Base-by-base conservation (phyloP, 768 basidiomycete species). In the Leccinum rimulosum region DNA sequence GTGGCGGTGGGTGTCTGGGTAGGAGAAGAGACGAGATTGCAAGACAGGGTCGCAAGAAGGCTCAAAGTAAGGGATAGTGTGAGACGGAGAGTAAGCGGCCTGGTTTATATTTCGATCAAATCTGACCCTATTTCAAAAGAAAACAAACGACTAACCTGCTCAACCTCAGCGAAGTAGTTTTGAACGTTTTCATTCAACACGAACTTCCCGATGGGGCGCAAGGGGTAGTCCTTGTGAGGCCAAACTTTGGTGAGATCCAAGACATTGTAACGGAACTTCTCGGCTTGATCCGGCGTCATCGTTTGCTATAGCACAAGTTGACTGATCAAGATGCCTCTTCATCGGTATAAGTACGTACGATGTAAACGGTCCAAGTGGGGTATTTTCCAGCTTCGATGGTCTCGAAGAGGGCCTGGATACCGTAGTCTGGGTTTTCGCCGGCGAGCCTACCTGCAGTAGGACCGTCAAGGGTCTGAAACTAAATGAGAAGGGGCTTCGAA, bases 91-190 rank as follows among this genome's bases (percentile, higher is more conserved):
- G 81, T 93, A 95, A 3, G 94, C 94, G 59, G 76, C 79, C 82
- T 88, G 59, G 27, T 30, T 52, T 12, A 14, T 19, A 31, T 28
- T 51, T 38, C 14, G 8, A 33, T 64, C 22, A 64, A 22, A 60
- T 66, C 31, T 30, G 57, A 54, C n/a, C 10, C n/a, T 50, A 47
- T 28, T 33, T 30, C 6, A 52, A 63, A 70, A 62, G 68, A 61
- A 74, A 72, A 62, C 65, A 17, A 70, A 61, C 5, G 15, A 49
- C 80, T 64, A 36, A 91, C 89, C 79, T 98, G 94, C 74, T 98
- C 95, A 50, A 95, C 87, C 77, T 98, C 95, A 53, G 93, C 87
- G 59, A 97, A 97, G 83, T 93, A 97, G 78, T 93, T 93, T 70
- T 87, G 78, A 19, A 82, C 79, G 69, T 90, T 89, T 74, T 89